Conservation (phyloP, 768 basidiomycete genomes). For the Rhizopogon vesiculosus region DNA sequence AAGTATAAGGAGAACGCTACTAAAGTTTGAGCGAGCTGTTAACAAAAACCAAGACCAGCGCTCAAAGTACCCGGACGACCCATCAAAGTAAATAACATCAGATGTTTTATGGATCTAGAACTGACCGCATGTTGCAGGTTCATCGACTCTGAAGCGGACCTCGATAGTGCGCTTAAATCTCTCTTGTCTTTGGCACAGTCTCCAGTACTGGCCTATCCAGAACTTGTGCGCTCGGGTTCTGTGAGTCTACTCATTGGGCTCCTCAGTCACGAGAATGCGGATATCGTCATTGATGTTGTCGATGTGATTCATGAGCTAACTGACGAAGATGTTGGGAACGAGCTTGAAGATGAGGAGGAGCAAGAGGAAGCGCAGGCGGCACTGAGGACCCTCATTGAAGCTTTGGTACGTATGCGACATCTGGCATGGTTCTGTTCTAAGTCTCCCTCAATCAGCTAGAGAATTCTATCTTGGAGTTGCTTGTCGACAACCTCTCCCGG, state of each 20-base stretch:
- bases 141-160: slow-evolving; percentile 97
- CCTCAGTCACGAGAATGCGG: slow-evolving; percentile 92
- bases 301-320: slow-evolving; percentile 92
- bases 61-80: slow-evolving; percentile 92
- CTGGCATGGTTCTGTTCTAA: background rate
- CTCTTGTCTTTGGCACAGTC: slow-evolving; percentile 87
- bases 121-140: slow-evolving; percentile 53
- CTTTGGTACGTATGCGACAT: slow-evolving; percentile 51
- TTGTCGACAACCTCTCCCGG: slow-evolving; percentile 84
- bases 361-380: slow-evolving; percentile 59
- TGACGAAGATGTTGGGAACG: slow-evolving; percentile 91
- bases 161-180: slow-evolving; percentile 82
- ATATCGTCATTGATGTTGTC: slow-evolving; percentile 95
- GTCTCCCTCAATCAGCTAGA: slow-evolving; percentile 51
- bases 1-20: slow-evolving; percentile 65
- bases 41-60: slow-evolving; percentile 96
- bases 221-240: slow-evolving; percentile 75
- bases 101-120: background rate
- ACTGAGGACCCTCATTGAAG: slow-evolving; percentile 69
- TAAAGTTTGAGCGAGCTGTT: slow-evolving; percentile 82
- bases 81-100: slow-evolving; percentile 62
- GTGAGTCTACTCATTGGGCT: slow-evolving; percentile 73
- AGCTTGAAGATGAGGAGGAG: slow-evolving; percentile 60
- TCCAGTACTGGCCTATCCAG: slow-evolving; percentile 81
- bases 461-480: slow-evolving; percentile 78